Evolutionary conservation across 805 yeast genomes (phyloP), one percentile per base, ranked within the genome.

Genomic region (Naumovozyma baii): DNA sequence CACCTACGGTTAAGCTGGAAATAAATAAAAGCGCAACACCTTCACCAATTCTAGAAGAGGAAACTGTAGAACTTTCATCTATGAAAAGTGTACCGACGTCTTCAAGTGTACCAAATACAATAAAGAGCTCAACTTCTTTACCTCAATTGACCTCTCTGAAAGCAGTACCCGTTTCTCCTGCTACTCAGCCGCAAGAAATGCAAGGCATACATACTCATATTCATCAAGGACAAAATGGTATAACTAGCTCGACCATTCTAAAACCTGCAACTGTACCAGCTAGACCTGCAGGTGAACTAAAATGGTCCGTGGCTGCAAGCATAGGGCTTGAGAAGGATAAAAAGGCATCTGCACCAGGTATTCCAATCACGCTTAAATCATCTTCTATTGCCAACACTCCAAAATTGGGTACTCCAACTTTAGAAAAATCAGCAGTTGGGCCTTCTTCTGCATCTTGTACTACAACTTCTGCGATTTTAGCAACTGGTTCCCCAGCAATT

Each of bases 301-400:
- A 72, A 50, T 73, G 78, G 78, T 67, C 79, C 1, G 67, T 70
- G 2, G 77, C 77, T 4, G 78, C 76, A 3, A 72, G 73, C 4
- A 55, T 52, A 37, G 52, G 48, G 31, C 43, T 52, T 12, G 57
- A 57, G 32, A 54, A 47, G 33, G 55, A 52, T 15, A 50, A 50
- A 33, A 51, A 52, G 32, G 35, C 29, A n/a, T 19, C 35, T 14
- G 25, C 34, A n/a, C 17, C 36, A 17, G 33, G 32, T 3, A 17
- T 37, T 1, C 18, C 38, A 9, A 22, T 40, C 18, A 15, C 42
- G 5, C 45, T 43, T 31, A 43, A 43, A 31, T 25, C 36, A 2
- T 20, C 48, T 15, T 44, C 49, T 30, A 44, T 46, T 3, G 31
- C 47, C 3, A 46, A 45, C 18, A 55, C 59, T 3, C 59, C 61